A percentile compares a stretch with the other conserved stretches of the same genome.
Evolutionary conservation across 257 asterid genomes (phyloP).

Genomic region (Plectranthus barbatus): DNA sequence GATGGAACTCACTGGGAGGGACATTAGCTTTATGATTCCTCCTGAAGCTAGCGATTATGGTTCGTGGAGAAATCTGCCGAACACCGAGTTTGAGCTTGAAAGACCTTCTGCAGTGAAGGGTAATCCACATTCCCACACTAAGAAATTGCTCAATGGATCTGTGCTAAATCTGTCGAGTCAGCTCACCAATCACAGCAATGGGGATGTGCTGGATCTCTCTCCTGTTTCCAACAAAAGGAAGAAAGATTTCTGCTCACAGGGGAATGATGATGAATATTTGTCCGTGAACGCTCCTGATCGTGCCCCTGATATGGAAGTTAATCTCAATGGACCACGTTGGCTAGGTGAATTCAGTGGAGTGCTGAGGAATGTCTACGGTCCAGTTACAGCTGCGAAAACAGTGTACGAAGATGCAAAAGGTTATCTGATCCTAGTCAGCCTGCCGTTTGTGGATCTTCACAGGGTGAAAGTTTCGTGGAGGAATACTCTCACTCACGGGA

Average conservation of each 20-base stretch:
- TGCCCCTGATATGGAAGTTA: constrained; percentile 37
- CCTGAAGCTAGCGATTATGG: constrained; percentile 50
- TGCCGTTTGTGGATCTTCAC: constrained; percentile 64
- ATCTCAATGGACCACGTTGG: constrained; percentile 51
- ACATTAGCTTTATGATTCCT: constrained; percentile 34
- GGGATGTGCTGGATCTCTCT: constrained; percentile 42
- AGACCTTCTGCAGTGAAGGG: constrained; percentile 39
- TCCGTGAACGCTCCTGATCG: constrained; percentile 23
- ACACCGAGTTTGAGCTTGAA: constrained; percentile 58
- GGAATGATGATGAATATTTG: constrained; percentile 37
- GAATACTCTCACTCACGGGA: constrained; percentile 42
- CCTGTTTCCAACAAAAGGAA: constrained; percentile 46
- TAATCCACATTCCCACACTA: constrained; percentile 26
- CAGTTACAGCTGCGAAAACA: constrained; percentile 65
- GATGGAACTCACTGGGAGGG: constrained; percentile 56
- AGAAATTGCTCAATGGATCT: constrained; percentile 55
- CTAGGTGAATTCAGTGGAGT: constrained; percentile 51
- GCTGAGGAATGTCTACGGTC: constrained; percentile 47
- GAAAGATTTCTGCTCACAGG: constrained; percentile 42
- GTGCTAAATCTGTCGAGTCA: constrained; percentile 53
- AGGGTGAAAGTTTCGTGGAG: constrained; percentile 66
- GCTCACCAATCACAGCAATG: constrained; percentile 29
- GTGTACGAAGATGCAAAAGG: constrained; percentile 66
- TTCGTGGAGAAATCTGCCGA: constrained; percentile 59
- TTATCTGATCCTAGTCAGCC: constrained; percentile 50